A percentile compares a stretch with the other conserved stretches of the same genome.
These are phyloP conservation scores for Stagonosporopsis vannaccii DNA, from an alignment of 2,329 filamentous ascomycete genomes.

Conservation along the genomic window DNA sequence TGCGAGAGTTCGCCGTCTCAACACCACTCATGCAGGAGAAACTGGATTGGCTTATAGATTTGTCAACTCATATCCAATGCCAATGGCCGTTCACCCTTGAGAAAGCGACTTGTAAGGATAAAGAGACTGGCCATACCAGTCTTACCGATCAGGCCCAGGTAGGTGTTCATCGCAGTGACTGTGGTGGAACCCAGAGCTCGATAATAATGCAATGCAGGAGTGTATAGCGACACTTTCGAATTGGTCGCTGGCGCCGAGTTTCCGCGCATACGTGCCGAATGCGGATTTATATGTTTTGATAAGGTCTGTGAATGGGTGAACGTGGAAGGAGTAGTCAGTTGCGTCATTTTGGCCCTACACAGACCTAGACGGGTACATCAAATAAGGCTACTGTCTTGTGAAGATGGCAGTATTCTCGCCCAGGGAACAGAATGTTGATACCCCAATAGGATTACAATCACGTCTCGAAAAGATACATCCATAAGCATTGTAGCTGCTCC, in stretches of 20 bases:
- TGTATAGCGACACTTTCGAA: background rate
- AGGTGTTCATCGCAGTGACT: no score
- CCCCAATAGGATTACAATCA: no score
- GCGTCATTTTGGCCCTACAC: no score
- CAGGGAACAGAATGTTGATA: no score
- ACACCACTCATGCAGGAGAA: background rate
- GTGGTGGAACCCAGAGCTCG: no score
- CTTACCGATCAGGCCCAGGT: background rate
- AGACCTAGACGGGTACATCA: no score
- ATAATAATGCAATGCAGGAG: background rate
- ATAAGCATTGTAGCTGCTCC: no score
- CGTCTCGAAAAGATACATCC: no score
- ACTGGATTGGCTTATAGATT: background rate
- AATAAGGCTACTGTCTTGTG: no score
- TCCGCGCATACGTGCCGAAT: slow-evolving; percentile 2
- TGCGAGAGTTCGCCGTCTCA: background rate
- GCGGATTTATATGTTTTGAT: background rate
- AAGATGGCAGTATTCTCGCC: no score
- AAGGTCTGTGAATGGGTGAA: background rate
- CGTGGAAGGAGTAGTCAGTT: background rate
- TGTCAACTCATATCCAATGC: background rate
- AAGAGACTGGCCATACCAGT: background rate
- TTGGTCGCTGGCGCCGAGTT: background rate
- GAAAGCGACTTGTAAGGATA: background rate
- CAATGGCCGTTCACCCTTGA: background rate